Percentiles rank a stretch among this genome's conserved stretches.
phyloP scores from a whole-genome alignment of 1,284 basidiomycete species.

The Omphalotus olearius region DNA sequence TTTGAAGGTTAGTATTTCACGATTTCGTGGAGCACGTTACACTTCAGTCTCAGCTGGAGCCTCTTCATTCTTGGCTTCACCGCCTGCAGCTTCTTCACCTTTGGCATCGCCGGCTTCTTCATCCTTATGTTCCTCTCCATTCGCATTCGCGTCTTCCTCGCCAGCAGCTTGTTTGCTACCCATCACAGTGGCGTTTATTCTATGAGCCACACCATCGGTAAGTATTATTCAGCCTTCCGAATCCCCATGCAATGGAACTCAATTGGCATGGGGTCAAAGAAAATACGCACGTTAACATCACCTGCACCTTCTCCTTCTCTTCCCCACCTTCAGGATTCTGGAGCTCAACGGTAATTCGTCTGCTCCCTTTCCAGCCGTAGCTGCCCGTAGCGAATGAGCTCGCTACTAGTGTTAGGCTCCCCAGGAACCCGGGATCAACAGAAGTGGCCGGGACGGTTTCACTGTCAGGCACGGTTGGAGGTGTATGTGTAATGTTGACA shows the following conservation, averaged over 20 bases:
- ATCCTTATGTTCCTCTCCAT: constrained; percentile 21
- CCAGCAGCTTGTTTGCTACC: constrained; percentile 63
- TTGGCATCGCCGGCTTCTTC: constrained; percentile 27
- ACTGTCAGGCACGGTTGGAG: constrained; percentile 37
- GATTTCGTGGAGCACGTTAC: too few relatives aligned
- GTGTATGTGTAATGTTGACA: constrained; percentile 64
- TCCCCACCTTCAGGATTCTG: constrained; percentile 41
- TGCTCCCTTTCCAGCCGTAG: constrained; percentile 78
- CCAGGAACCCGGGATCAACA: constrained; percentile 59
- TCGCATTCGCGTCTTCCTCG: constrained; percentile 30
- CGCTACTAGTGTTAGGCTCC: constrained; percentile 52
- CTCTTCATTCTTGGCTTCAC: constrained; percentile 21
- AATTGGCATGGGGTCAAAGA: constrained; percentile 1
- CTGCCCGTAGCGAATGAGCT: constrained; percentile 66
- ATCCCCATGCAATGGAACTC: neutral
- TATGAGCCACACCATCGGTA: constrained; percentile 20
- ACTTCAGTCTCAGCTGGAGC: constrained; percentile 17
- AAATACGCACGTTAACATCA: constrained; percentile 64
- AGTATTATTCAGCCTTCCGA: neutral
- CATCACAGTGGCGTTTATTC: constrained; percentile 74
- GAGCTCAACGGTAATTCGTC: constrained; percentile 62
- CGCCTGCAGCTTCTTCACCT: constrained; percentile 23
- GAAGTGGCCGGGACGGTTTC: constrained; percentile 30
- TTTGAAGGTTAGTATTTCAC: too few relatives aligned
- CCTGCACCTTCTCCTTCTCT: constrained; percentile 63